These are phyloP conservation scores for Parafenestella ontariensis DNA, from an alignment of 2,329 filamentous ascomycete genomes.

Conservation along the genomic window DNA sequence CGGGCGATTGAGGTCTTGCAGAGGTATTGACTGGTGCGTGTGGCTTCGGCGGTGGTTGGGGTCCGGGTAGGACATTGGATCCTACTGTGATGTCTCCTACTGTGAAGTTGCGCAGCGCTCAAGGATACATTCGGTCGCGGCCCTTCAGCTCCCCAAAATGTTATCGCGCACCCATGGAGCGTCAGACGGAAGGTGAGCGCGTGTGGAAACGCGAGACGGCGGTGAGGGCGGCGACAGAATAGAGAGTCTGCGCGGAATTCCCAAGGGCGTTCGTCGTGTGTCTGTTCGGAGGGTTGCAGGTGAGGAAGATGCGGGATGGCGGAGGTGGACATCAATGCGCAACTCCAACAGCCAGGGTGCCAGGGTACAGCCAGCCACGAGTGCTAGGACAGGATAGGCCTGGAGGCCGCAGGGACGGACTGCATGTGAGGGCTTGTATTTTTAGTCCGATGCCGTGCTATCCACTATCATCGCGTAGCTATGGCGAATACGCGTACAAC, in stretches of 20 bases:
- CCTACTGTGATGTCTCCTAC: conserved; percentile 32
- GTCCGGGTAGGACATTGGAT: conserved; percentile 59
- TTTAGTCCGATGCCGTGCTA: conserved; percentile 12
- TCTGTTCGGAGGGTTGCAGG: background rate
- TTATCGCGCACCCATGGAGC: conserved; percentile 29
- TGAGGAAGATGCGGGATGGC: conserved; percentile 12
- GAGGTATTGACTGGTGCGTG: conserved; percentile 70
- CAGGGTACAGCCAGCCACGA: conserved; percentile 6
- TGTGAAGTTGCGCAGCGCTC: conserved; percentile 32
- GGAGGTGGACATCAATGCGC: conserved; percentile 3
- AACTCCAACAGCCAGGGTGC: background rate
- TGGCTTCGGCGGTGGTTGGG: conserved; percentile 56
- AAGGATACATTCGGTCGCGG: conserved; percentile 38
- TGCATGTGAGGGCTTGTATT: conserved; percentile 12
- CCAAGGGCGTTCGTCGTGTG: conserved; percentile 6
- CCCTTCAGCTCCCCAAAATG: conserved; percentile 33
- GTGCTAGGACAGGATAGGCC: conserved; percentile 8
- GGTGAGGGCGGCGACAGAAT: background rate
- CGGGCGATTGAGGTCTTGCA: conserved; percentile 62
- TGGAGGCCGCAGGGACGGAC: conserved; percentile 7
- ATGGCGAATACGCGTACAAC: background rate
- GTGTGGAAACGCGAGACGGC: conserved; percentile 7
- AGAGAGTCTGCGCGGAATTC: conserved; percentile 1
- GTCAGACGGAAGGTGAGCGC: conserved; percentile 8
- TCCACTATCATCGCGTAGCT: background rate